These are phyloP conservation scores for Carex scoparia DNA, from an alignment of 176 grass and related monocot genomes.

Conservation along the genomic window DNA sequence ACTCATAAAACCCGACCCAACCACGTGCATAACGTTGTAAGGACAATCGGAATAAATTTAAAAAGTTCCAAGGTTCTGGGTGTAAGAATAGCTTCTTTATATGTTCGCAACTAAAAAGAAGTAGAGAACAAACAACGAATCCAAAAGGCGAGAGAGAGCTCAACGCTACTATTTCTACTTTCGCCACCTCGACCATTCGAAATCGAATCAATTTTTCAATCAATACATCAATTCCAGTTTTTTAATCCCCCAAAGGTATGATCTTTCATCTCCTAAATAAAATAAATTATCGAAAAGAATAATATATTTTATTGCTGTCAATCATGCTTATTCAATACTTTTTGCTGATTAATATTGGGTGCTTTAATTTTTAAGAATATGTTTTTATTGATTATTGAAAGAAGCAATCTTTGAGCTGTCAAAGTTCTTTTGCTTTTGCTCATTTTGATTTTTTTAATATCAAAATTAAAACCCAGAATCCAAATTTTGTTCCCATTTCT, in stretches of 20 bases:
- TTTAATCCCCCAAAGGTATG: neutral
- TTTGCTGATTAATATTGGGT: neutral
- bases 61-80: neutral
- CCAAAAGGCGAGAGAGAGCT: neutral
- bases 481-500: neutral
- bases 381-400: constrained; percentile 1
- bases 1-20: neutral
- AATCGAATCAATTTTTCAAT: neutral
- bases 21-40: neutral
- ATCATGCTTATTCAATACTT: constrained; percentile 12
- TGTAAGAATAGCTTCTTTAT: neutral
- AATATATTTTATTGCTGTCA: constrained; percentile 4
- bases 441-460: neutral
- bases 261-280: neutral
- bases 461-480: neutral
- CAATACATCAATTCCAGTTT: neutral
- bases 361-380: neutral
- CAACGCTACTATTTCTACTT: neutral
- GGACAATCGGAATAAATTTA: neutral
- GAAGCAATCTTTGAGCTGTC: neutral
- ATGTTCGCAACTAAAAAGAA: neutral
- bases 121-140: neutral
- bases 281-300: neutral
- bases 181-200: too few species aligned
- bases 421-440: neutral